phyloP scores from a whole-genome alignment of 441 rosid genomes.

The Omphalea diandra region DNA sequence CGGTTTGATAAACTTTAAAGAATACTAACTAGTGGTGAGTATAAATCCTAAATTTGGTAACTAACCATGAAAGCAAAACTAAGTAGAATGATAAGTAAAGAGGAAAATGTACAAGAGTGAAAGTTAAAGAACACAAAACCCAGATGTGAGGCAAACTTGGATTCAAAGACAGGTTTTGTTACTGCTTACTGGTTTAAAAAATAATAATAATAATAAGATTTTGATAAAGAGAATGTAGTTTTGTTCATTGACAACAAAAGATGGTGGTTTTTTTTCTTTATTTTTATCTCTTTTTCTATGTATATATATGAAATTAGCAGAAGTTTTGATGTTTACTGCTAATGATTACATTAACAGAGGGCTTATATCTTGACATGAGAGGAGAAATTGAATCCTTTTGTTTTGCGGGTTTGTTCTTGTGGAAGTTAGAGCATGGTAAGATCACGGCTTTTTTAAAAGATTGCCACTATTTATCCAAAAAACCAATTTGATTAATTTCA shows the following conservation, averaged over 20 bases:
- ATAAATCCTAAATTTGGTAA: slow-evolving; percentile 51
- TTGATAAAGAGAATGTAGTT: slow-evolving; percentile 14
- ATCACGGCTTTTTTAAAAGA: too few relatives aligned
- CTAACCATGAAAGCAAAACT: slow-evolving; percentile 50
- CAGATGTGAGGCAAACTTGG: slow-evolving; percentile 59
- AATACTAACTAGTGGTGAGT: slow-evolving; percentile 17
- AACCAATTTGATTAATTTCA: too few relatives aligned
- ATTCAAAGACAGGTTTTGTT: slow-evolving; percentile 73
- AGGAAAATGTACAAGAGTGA: slow-evolving; percentile 30
- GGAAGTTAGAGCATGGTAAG: not conserved
- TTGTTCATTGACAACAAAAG: slow-evolving; percentile 8
- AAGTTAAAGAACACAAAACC: slow-evolving; percentile 26
- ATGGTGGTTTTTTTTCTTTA: slow-evolving; percentile 16
- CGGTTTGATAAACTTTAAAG: slow-evolving; percentile 1
- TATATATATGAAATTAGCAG: not conserved
- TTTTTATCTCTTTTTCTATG: not conserved
- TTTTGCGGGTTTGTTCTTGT: not conserved
- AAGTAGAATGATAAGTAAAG: slow-evolving; percentile 20
- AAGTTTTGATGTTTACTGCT: slow-evolving; percentile 17
- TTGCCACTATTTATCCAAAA: too few relatives aligned
- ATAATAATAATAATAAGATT: slow-evolving; percentile 9
- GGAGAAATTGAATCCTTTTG: not conserved
- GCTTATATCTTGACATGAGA: slow-evolving; percentile 9
- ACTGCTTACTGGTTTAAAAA: slow-evolving; percentile 19
- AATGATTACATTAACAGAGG: slow-evolving; percentile 29